Conservation (phyloP, 2,329 filamentous ascomycete species). For the Aspergillus udagawae region DNA sequence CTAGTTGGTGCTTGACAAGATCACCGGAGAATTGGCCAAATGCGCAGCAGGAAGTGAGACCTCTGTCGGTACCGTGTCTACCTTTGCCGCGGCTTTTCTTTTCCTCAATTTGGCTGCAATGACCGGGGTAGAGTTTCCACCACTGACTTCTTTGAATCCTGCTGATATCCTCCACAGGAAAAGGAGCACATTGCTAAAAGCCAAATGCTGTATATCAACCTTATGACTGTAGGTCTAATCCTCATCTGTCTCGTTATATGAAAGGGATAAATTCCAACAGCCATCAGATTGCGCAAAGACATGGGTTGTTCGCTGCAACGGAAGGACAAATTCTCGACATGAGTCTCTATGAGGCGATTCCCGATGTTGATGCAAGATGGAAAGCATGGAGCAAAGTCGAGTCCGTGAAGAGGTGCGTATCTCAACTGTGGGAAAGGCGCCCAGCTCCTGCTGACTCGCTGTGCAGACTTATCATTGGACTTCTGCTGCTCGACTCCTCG, state of each 20-base stretch:
- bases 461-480: conserved; percentile 41
- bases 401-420: conserved; percentile 43
- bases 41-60: conserved; percentile 38
- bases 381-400: conserved; percentile 52
- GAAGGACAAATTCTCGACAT: conserved; percentile 43
- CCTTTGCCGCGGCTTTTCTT: conserved; percentile 46
- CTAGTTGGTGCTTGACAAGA: conserved; percentile 34
- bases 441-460: conserved; percentile 5
- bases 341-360: conserved; percentile 40
- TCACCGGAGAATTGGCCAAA: conserved; percentile 41
- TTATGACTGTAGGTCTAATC: conserved; percentile 37
- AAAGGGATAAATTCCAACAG: neutral
- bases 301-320: conserved; percentile 48
- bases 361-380: conserved; percentile 47
- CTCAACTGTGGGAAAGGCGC: neutral
- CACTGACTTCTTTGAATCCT: neutral
- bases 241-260: neutral
- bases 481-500: conserved; percentile 47
- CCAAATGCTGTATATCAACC: conserved; percentile 49
- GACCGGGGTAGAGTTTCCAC: conserved; percentile 34
- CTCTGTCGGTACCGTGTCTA: conserved; percentile 42
- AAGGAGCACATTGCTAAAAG: conserved; percentile 44
- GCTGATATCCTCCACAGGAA: conserved; percentile 27
- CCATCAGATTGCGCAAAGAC: conserved; percentile 42
- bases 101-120: conserved; percentile 49